Evolutionary conservation across 2,329 filamentous ascomycete species (phyloP).

Genomic region (Aspergillus puulaauensis): DNA sequence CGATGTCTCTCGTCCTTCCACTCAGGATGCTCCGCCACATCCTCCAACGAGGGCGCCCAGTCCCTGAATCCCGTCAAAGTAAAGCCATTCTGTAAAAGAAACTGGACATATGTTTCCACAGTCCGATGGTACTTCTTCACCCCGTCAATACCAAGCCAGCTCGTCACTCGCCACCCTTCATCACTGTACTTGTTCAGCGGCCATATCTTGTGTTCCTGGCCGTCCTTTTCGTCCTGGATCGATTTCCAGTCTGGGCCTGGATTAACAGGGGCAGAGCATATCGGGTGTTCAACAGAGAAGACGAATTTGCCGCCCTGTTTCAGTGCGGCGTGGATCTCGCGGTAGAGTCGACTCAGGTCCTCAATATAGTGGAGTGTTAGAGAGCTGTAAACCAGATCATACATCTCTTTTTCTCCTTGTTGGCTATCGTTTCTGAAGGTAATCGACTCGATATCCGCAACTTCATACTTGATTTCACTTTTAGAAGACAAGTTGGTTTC

Average conservation of each 20-base stretch:
- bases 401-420: background rate
- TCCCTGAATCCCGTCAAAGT: background rate
- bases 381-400: background rate
- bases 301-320: background rate
- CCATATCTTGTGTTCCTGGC: background rate
- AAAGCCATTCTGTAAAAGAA: background rate
- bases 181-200: background rate
- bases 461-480: background rate
- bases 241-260: no score
- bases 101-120: background rate
- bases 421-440: no score
- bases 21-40: background rate
- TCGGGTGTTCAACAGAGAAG: background rate
- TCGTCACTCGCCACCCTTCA: background rate
- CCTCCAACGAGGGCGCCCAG: background rate
- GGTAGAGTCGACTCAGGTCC: background rate
- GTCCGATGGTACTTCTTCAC: background rate
- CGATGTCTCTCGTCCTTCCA: background rate
- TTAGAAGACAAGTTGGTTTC: background rate
- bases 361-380: background rate
- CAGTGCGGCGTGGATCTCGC: background rate
- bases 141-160: background rate
- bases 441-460: background rate
- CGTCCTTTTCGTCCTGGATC: no score
- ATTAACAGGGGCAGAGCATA: background rate